Percentiles rank a stretch among this genome's conserved stretches.
Evolutionary conservation across 2,329 filamentous ascomycete genomes (phyloP).

Genomic region (Nemania bipapillata): DNA sequence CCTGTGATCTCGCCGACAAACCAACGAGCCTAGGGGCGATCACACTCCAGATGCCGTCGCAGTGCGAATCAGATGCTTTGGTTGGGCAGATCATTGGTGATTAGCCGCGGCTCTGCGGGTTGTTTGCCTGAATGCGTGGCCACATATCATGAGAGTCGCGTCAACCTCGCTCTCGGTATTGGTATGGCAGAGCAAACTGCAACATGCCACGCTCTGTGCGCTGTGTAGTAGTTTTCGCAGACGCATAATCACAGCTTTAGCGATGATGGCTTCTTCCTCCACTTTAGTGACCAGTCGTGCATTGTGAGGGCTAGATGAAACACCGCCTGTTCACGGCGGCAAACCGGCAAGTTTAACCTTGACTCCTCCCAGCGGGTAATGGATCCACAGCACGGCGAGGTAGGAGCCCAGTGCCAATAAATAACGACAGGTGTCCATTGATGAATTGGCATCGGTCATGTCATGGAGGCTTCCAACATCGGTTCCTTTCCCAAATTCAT

Average conservation of each 20-base stretch:
- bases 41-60: slow-evolving; percentile 39
- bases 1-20: slow-evolving; percentile 39
- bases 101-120: slow-evolving; percentile 40
- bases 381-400: slow-evolving; percentile 22
- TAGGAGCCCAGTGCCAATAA: slow-evolving; percentile 13
- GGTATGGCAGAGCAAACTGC: not conserved
- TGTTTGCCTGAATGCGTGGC: slow-evolving; percentile 38
- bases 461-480: slow-evolving; percentile 1
- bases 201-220: not conserved
- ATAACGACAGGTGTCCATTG: not conserved
- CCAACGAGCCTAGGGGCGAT: slow-evolving; percentile 42
- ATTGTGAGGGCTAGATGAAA: slow-evolving; percentile 43
- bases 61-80: slow-evolving; percentile 26
- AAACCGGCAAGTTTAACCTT: slow-evolving; percentile 32
- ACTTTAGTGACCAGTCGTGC: slow-evolving; percentile 31
- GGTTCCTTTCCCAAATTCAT: slow-evolving; percentile 5
- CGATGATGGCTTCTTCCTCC: slow-evolving; percentile 24
- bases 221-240: slow-evolving; percentile 7
- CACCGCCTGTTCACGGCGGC: slow-evolving; percentile 35
- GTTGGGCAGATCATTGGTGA: slow-evolving; percentile 25
- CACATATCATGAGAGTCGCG: slow-evolving; percentile 25
- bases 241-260: slow-evolving; percentile 17
- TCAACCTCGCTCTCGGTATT: slow-evolving; percentile 9
- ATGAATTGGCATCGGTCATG: slow-evolving; percentile 4
- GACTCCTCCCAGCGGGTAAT: slow-evolving; percentile 25